Conservation (phyloP, 345 rosid genomes). For the Erucastrum elatum region DNA sequence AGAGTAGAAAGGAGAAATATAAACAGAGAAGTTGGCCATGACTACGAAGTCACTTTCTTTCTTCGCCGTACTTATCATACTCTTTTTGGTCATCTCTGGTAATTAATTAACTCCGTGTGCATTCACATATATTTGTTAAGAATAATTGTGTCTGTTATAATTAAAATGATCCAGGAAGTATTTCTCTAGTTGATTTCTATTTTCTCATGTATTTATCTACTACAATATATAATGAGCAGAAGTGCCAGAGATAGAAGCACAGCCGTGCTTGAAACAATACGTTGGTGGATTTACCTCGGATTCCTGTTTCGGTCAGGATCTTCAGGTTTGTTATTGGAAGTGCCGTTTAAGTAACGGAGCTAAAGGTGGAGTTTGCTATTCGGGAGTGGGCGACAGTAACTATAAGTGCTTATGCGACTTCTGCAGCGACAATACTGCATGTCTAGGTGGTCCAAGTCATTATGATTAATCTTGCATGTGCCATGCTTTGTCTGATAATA, state of each 20-base stretch:
- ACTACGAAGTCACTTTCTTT: conserved; percentile 16
- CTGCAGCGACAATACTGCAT: not conserved
- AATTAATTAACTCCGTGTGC: not conserved
- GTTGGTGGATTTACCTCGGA: conserved; percentile 28
- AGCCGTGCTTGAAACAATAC: conserved; percentile 22
- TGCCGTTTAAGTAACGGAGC: conserved; percentile 26
- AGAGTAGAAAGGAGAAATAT: not conserved
- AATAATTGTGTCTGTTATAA: not conserved
- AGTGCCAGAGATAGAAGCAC: conserved; percentile 24
- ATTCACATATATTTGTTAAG: not conserved
- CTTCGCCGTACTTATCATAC: not conserved
- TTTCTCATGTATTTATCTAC: not conserved
- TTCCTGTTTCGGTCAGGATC: not conserved
- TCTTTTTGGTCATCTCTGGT: conserved; percentile 25
- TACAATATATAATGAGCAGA: conserved; percentile 4
- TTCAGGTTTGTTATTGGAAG: conserved; percentile 7
- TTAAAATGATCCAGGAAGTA: not conserved
- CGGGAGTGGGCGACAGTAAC: not conserved
- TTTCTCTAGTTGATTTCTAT: not conserved
- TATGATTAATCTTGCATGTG: not conserved
- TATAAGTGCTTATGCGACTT: conserved; percentile 26
- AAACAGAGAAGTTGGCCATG: not conserved
- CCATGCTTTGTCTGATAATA: not conserved
- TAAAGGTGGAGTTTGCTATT: conserved; percentile 20
- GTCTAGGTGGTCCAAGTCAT: not conserved